Base-by-base conservation (phyloP, 1,284 basidiomycete genomes). In the Boletellus deceptivus region DNA sequence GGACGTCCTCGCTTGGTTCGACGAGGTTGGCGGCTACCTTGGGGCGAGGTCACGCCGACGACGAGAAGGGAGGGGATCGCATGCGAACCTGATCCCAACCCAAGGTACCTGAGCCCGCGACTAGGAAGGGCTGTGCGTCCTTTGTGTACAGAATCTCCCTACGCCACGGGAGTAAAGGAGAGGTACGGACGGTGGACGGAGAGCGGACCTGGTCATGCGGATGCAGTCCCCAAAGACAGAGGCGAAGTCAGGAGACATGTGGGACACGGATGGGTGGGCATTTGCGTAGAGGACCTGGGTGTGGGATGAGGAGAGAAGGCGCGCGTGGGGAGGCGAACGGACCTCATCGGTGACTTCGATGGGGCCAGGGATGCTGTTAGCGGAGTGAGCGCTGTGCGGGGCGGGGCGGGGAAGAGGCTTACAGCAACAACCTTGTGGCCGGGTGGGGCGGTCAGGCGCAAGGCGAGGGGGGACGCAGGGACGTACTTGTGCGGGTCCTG, bases 61-160 rank as follows among this genome's bases (percentile, higher is more conserved):
- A 27, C 6, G 27, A n/a, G 6, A 16, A 43, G 17, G 40, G 25
- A 38, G 25, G 40, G 3, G 20, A 42, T 6, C 42, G 25, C 24
- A 24, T 3, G 53, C 70, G 46, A 49, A 78, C 88, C 80, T 89
- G 85, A 65, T 89, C 86, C 93, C 95, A 97, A 31, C 95, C 95
- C 35, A 98, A 75, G 3, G 95, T 98, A n/a, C 95, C 95, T 45
- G 87, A 91, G 2, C 96, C 96, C 27, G 93, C 84, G 49, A 97
- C 88, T 60, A 98, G 74, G 75, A 98, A 91, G 1, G 92, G 89
- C 67, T 98, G 95, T 1, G 79, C 88, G 33, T 76, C 74, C 53
- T 83, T 78, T 36, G 93, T 85, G 70, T 85, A 84, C 40, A 97
- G 72, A 4, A 96, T 83, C 49, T 90, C 75, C 56, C 89, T 87